Conservation (phyloP, 192 early-diverging fungal genomes). For the Entomortierella parvispora region DNA sequence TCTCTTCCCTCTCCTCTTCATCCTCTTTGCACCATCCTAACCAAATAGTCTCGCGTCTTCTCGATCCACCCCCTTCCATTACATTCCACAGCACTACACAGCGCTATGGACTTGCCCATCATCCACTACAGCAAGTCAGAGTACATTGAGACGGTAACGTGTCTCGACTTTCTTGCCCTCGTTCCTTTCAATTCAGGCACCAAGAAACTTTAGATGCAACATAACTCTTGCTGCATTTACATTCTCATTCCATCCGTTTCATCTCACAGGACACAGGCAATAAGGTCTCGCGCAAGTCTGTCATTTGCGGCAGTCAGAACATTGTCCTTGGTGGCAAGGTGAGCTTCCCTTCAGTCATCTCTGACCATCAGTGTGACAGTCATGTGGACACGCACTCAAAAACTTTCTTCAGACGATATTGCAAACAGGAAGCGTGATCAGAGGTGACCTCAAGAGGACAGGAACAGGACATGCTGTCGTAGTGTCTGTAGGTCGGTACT, state of each 20-base stretch:
- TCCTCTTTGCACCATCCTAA: not conserved
- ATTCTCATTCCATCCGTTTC: not conserved
- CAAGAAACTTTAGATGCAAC: not conserved
- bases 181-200: slow-evolving; percentile 10
- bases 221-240: not conserved
- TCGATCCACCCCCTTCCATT: not conserved
- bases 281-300: slow-evolving; percentile 92
- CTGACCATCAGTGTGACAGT: slow-evolving; percentile 3
- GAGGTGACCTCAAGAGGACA: slow-evolving; percentile 92
- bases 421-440: slow-evolving; percentile 88
- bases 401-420: slow-evolving; percentile 79
- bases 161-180: not conserved
- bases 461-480: slow-evolving; percentile 88
- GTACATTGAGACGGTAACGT: slow-evolving; percentile 92
- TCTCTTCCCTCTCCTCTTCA: not conserved
- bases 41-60: not conserved
- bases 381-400: not conserved
- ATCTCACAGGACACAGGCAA: slow-evolving; percentile 88
- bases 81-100: not conserved
- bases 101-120: slow-evolving; percentile 74
- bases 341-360: slow-evolving; percentile 9
- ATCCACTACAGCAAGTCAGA: slow-evolving; percentile 83
- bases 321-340: slow-evolving; percentile 97
- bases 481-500: slow-evolving; percentile 92
- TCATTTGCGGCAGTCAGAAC: slow-evolving; percentile 95